Evolutionary conservation across 441 rosid species (phyloP).

Genomic region (Pelargonium fulgidum): DNA sequence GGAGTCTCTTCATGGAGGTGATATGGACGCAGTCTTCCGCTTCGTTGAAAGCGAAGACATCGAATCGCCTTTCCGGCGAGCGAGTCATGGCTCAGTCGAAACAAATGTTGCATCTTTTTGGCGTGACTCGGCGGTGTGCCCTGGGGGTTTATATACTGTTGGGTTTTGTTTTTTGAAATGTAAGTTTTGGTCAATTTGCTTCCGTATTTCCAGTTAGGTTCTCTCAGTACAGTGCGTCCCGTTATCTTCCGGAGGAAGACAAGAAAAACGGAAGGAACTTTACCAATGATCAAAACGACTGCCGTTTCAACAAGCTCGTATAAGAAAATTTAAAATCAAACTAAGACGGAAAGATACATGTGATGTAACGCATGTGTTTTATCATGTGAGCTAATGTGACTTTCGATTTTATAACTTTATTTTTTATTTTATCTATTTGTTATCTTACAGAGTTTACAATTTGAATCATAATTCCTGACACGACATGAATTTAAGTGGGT

Average conservation of each 20-base stretch:
- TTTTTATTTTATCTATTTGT: too few species aligned
- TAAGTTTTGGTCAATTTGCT: not conserved
- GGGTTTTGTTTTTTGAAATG: not conserved
- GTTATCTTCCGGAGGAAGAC: not conserved
- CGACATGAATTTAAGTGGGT: too few species aligned
- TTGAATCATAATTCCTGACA: too few species aligned
- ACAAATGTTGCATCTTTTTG: not conserved
- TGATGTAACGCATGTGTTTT: too few species aligned
- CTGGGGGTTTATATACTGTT: not conserved
- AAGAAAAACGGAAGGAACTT: too few species aligned
- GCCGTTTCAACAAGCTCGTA: too few species aligned
- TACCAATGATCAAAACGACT: too few species aligned
- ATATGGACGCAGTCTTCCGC: not conserved
- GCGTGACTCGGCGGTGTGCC: not conserved
- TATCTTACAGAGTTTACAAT: too few species aligned
- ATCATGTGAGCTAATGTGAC: too few species aligned
- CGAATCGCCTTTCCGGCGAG: not conserved
- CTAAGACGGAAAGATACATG: too few species aligned
- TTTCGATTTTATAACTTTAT: too few species aligned
- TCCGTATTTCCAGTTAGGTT: not conserved
- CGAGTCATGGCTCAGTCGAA: not conserved
- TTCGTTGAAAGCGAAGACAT: constrained; percentile 8
- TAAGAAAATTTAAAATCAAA: too few species aligned
- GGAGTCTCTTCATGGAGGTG: not conserved
- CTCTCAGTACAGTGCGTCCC: not conserved